Conservation (phyloP, 2,329 filamentous ascomycete genomes). For the Emericellopsis atlantica region DNA sequence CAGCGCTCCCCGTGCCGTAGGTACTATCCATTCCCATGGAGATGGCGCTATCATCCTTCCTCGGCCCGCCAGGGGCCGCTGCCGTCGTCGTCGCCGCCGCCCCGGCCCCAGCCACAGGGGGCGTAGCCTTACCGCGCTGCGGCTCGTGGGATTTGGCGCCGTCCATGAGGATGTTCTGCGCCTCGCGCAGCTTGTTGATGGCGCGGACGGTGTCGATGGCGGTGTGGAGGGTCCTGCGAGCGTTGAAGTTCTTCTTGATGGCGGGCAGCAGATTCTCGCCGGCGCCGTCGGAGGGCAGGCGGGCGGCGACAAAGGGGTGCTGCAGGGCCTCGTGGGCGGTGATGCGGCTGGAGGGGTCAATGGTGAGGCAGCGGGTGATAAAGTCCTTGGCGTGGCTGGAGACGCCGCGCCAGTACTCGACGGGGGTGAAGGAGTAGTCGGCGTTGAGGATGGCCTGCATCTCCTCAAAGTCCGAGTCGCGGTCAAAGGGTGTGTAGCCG, state of each 20-base stretch:
- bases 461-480: constrained; percentile 94
- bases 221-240: constrained; percentile 53
- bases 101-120: constrained; percentile 7
- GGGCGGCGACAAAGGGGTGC: constrained; percentile 51
- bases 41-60: constrained; percentile 32
- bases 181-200: constrained; percentile 58
- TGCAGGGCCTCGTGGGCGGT: constrained; percentile 71
- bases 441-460: constrained; percentile 98
- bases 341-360: constrained; percentile 78
- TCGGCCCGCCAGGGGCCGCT: neutral
- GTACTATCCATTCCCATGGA: constrained; percentile 33
- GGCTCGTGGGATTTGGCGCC: constrained; percentile 42
- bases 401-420: constrained; percentile 94
- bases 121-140: constrained; percentile 15
- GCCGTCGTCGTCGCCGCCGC: neutral
- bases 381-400: constrained; percentile 80
- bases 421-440: constrained; percentile 88
- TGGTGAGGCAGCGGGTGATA: constrained; percentile 81
- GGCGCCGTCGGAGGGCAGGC: constrained; percentile 29
- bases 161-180: constrained; percentile 49
- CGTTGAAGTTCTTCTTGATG: constrained; percentile 66
- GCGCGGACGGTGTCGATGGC: constrained; percentile 60
- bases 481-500: constrained; percentile 95
- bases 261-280: constrained; percentile 53
- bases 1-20: constrained; percentile 27